Base-by-base conservation (phyloP, 1,284 basidiomycete species). In the Puccinia sorghi region DNA sequence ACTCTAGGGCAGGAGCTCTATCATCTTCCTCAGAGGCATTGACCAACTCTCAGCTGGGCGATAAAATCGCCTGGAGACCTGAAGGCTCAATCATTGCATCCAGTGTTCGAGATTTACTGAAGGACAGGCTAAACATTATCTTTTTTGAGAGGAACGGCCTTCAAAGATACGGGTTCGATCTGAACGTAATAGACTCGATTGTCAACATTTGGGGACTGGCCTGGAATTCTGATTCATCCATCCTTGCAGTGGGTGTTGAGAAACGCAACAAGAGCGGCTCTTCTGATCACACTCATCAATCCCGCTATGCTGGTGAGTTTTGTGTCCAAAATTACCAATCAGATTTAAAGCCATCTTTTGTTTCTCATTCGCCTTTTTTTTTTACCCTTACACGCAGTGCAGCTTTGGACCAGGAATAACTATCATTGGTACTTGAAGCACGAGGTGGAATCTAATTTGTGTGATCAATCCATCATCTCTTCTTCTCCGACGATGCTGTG, bases 61-160 rank as follows among this genome's bases (percentile, higher is more conserved):
- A 92, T 76, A 84, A 87, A 0, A 84, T 94, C n/a, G 88, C 90
- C 0, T 98, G 94, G 93, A 88, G 93, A 71, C 95, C 96, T 0
- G 90, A 90, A 15, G 96, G 96, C 0, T 92, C 85, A 61, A 86
- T 97, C 46, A 92, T 99, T 74, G 92, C 88, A 12, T 90, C 91
- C 0, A 93, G 97, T 83, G 86, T 93, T 67, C 96, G 93, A 82
- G 92, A 92, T 0, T 56, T 59, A 87, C 85, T 90, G 79, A 89
- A 90, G 22, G 89, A 90, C 56, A 84, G 85, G 13, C 91, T 90
- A 3, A 87, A 88, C 56, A 91, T 99, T 0, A 90, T 98, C 0
- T 97, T 99, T 85, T 94, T 97, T 81, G 96, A 99, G 86, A 87
- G 93, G 81, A 99, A 99, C 84, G 97, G 96, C 0, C 85, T 99